Base-by-base conservation (phyloP, 1,284 basidiomycete species). In the Ganoderma lingzhi region DNA sequence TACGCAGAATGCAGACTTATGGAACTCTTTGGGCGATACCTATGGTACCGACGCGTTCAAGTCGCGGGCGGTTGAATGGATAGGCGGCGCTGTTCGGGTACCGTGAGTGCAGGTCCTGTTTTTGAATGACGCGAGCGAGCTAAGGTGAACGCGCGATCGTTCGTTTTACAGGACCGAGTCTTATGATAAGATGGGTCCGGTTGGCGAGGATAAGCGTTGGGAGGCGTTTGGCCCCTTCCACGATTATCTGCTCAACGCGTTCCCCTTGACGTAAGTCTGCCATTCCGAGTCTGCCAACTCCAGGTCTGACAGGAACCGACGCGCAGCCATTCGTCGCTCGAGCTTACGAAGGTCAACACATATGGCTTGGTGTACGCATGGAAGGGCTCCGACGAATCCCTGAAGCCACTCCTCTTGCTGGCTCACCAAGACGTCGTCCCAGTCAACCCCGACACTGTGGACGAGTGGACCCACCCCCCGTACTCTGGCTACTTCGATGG, bases 401-500 rank as follows among this genome's bases (percentile, higher is more conserved):
- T 92, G 70, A 90, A 93, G 77, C 93, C 92, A 0, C 76, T 93
- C 2, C 82, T 93, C 45, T 79, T 94, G 45, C 84, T 87, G 23
- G 90, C 84, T 0, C 92, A 93, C 76, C 89, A 92, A 82, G 88
- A 90, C 74, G 87, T 87, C 45, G 88, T 89, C 1, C 88, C 88
- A 28, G 88, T 88, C 2, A 84, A 90, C 66, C 82, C 84, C 32
- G 80, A 85, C 61, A 86, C 88, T 3, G 78, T 85, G 15, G 82
- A 82, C 63, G 74, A 83, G 53, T 93, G 91, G 91, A 74, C 65
- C 9, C 76, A 82, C 66, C 80, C 80, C 19, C 81, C 80, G 19
- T 82, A 74, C 74, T 82, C 80, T n/a, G 81, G 80, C 9, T 70
- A 79, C 66, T 82, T 77, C 66, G 81, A 82, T 60, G 81, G 80